Base-by-base conservation (phyloP, 495 filamentous ascomycete species). In the Lichenothelia convexa region DNA sequence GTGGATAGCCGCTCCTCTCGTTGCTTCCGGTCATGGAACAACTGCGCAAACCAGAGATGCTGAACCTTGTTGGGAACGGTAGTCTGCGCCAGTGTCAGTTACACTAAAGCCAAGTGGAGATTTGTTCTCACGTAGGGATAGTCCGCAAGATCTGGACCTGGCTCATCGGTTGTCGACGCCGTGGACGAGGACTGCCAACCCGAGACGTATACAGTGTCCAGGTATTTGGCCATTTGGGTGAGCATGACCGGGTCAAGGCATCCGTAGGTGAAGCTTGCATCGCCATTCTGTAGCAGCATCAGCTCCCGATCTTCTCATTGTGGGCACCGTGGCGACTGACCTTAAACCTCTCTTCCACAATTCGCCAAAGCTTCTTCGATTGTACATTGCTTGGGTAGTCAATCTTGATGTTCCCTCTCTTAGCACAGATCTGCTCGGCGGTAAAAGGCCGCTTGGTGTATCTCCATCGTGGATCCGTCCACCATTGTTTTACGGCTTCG, bases 21-120 rank as follows among this genome's bases (percentile, higher is more conserved):
- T 57, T 97, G 89, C 61, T 97, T 97, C 46, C 89, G 80, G 68
- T 97, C 91, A 60, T 97, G 89, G 75, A 97, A 97, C 38, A 94
- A 78, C 59, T 97, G 91, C 19, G 89, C 87, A 70, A 89, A 81
- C 68, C 85, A 97, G 22, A 97, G 74, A 48, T 97, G 89, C 47
- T 79, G 69, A 44, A 95, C 91, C 62, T 97, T 97, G 69, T 93
- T 92, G 30, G 89, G 89, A 13, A 97, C 89, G 30, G 91, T 97
- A 50, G 89, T 89, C 85, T 93, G 40, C 19, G 24, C 4, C 16
- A 31, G 17, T 18, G 23, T 41, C 29, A 34, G 32, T n/a, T 9
- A n/a, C n/a, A n/a, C n/a, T n/a, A n/a, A n/a, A n/a, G 18, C 21
- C 6, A 7, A 4, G 8, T 33, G 5, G 27, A 13, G 2, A 2